Base-by-base conservation (phyloP, 352 stramenopile species). In the Peronospora belbahrii region DNA sequence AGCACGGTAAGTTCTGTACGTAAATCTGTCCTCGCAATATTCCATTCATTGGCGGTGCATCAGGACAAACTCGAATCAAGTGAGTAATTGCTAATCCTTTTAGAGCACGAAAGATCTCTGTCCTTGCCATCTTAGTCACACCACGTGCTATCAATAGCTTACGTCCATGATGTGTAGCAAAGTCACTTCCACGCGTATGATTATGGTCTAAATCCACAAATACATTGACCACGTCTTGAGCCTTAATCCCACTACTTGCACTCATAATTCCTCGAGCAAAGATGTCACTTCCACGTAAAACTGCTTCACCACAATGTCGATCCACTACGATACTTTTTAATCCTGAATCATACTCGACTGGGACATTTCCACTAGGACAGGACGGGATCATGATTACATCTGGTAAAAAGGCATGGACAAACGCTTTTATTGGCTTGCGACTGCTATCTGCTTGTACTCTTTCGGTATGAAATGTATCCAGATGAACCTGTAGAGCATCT, bases 1-100 rank as follows among this genome's bases (percentile, higher is more conserved):
- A 83, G 2, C 85, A 97, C 33, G 93, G 90, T 20, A 97, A 66
- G 58, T 98, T 97, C 65, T 98, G 93, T 11, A 95, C 65, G 60
- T 95, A 96, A 42, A 97, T 87, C 48, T 87, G 70, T 11, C 74
- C 71, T 5, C 24, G 42, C 10, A 97, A 55, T 14, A 97, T 60
- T 4, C 75, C 79, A 52, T 96, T 96, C 47, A 97, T 74, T 1
- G 92, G 75, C 17, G 92, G 92, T 17, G 91, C 79, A 41, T 95
- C 71, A 10, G 68, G 51, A 22, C 87, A 94, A 17, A 88, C 73
- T 15, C 80, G 70, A n/a, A 77, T 62, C 34, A 85, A 67, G 20
- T 65, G 59, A 6, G 72, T 78, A 35, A 90, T 56, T 5, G 78
- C 81, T 2, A 90, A 62, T 2, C 81, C 81, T 54, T 70, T 67